Conservation (phyloP, 1,139 yeast species). For the Geotrichum cucujoidarum region DNA sequence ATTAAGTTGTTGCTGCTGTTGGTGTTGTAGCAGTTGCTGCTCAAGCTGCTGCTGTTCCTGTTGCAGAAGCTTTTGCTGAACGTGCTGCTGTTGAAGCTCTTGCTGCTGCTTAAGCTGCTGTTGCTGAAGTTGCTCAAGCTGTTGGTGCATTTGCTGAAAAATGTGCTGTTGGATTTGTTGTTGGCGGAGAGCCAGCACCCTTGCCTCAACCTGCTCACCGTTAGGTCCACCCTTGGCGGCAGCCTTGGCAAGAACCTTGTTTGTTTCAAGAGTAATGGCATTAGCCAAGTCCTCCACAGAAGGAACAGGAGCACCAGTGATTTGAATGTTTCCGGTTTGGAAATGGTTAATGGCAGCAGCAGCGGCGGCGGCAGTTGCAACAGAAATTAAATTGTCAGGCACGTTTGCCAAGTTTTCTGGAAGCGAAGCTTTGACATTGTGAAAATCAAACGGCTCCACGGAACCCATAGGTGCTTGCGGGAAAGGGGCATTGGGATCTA, state of each 20-base stretch:
- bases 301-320: constrained; percentile 14
- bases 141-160: constrained; percentile 17
- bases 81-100: constrained; percentile 12
- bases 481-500: neutral
- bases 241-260: constrained; percentile 13
- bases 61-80: constrained; percentile 8
- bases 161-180: constrained; percentile 18
- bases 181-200: constrained; percentile 15
- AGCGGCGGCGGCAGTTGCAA: constrained; percentile 30
- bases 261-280: constrained; percentile 15
- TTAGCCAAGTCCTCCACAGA: constrained; percentile 16
- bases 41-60: constrained; percentile 17
- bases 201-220: constrained; percentile 13
- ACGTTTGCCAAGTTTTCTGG: constrained; percentile 29
- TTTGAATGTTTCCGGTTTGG: constrained; percentile 12
- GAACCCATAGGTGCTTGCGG: constrained; percentile 3
- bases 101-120: constrained; percentile 11
- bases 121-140: constrained; percentile 12
- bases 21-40: constrained; percentile 19
- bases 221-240: constrained; percentile 14
- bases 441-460: constrained; percentile 29
- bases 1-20: constrained; percentile 9
- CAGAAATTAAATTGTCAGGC: constrained; percentile 40
- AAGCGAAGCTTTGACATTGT: too few species aligned
- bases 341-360: constrained; percentile 34